A percentile compares a stretch with the other conserved stretches of the same genome.
Conservation (phyloP, 352 stramenopile genomes). For the Sclerospora graminicola region DNA sequence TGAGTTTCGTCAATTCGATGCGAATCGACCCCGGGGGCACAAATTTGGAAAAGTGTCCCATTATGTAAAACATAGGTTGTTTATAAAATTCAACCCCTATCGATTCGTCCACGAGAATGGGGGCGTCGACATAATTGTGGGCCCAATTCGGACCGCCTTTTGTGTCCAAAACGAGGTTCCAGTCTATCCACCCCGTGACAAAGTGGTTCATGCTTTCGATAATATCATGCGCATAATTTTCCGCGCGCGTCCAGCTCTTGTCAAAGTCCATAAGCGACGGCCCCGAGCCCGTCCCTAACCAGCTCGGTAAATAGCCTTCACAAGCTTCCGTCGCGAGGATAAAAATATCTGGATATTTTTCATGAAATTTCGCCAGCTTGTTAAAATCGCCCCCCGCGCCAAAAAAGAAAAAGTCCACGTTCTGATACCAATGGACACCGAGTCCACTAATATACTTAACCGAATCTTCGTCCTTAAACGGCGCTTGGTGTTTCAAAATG, state of each 20-base stretch:
- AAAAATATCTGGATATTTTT: slow-evolving; percentile 54
- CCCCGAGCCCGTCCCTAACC: slow-evolving; percentile 20
- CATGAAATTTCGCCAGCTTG: slow-evolving; percentile 30
- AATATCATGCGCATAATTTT: slow-evolving; percentile 79
- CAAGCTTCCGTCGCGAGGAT: slow-evolving; percentile 77
- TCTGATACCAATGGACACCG: not conserved
- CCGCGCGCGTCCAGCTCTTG: slow-evolving; percentile 45
- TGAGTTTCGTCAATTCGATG: slow-evolving; percentile 28
- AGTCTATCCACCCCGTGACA: slow-evolving; percentile 75
- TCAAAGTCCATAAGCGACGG: slow-evolving; percentile 23
- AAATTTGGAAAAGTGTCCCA: slow-evolving; percentile 72
- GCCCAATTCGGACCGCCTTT: slow-evolving; percentile 65
- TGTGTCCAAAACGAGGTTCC: slow-evolving; percentile 77
- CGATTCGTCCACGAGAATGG: slow-evolving; percentile 54
- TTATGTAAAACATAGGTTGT: slow-evolving; percentile 72
- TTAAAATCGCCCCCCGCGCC: slow-evolving; percentile 35
- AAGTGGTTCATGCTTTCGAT: slow-evolving; percentile 78
- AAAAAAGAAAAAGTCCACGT: slow-evolving; percentile 3
- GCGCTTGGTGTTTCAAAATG: slow-evolving; percentile 19
- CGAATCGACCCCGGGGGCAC: slow-evolving; percentile 17
- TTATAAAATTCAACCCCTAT: slow-evolving; percentile 63
- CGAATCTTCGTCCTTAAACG: not conserved
- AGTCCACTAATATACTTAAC: not conserved
- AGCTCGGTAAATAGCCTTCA: slow-evolving; percentile 15
- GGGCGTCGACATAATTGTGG: slow-evolving; percentile 57